Conservation (phyloP, 1,284 basidiomycete genomes). For the Schizophyllum amplum region DNA sequence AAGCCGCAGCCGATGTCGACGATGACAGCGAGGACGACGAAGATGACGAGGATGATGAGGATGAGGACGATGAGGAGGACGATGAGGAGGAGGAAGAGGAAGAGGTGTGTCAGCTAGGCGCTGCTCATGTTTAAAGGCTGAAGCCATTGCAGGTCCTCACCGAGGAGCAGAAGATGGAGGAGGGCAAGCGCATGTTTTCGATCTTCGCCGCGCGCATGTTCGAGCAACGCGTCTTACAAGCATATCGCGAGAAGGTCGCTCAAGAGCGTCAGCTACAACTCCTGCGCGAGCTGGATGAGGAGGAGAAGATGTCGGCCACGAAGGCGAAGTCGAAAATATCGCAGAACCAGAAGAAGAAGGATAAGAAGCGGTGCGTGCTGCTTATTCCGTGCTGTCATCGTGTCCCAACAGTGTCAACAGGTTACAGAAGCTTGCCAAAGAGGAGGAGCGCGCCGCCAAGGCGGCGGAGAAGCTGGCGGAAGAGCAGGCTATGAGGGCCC, state of each 20-base stretch:
- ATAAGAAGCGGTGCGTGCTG: conserved; percentile 78
- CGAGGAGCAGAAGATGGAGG: conserved; percentile 93
- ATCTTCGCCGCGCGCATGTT: conserved; percentile 99
- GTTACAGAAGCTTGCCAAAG: conserved; percentile 86
- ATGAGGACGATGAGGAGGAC: conserved; percentile 22
- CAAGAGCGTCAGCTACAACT: conserved; percentile 85
- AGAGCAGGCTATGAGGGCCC: conserved; percentile 47
- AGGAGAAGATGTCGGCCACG: conserved; percentile 60
- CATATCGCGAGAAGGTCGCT: conserved; percentile 38
- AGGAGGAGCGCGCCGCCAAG: conserved; percentile 76
- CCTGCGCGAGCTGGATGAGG: conserved; percentile 80
- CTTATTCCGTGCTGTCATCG: conserved; percentile 8
- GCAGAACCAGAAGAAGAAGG: conserved; percentile 98
- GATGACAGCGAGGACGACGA: conserved; percentile 17
- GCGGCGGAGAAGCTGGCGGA: conserved; percentile 80
- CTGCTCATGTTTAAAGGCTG: too few species aligned
- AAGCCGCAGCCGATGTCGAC: conserved; percentile 66
- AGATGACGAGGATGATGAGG: conserved; percentile 19
- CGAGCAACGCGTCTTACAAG: conserved; percentile 77
- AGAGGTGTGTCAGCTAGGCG: conserved; percentile 23
- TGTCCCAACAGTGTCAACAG: conserved; percentile 31
- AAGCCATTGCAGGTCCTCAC: conserved; percentile 33
- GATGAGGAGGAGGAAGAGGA: conserved; percentile 44
- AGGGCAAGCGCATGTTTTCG: conserved; percentile 98
- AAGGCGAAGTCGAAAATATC: conserved; percentile 91